These are phyloP conservation scores for Beauveria medogensis DNA, from an alignment of 2,329 filamentous ascomycete species.

Conservation along the genomic window DNA sequence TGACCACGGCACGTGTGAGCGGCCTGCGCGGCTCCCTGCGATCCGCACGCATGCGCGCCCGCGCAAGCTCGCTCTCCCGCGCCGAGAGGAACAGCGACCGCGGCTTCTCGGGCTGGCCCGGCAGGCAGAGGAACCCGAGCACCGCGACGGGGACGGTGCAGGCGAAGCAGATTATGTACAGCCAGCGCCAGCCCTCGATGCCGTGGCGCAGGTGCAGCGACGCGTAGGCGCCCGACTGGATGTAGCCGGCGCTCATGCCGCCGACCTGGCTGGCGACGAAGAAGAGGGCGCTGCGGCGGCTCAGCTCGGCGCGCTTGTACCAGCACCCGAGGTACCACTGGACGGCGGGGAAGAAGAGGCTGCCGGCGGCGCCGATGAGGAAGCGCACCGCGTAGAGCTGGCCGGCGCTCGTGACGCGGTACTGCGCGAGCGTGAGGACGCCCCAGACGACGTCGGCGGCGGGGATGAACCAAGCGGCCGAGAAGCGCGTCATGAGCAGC, in stretches of 20 bases:
- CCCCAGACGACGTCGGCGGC: conserved; percentile 23
- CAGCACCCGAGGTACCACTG: conserved; percentile 31
- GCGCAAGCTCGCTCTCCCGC: conserved; percentile 21
- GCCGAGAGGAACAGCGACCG: conserved; percentile 21
- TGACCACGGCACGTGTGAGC: conserved; percentile 19
- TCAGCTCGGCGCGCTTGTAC: conserved; percentile 34
- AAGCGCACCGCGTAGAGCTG: conserved; percentile 31
- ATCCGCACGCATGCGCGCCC: conserved; percentile 21
- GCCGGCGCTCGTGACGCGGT: conserved; percentile 22
- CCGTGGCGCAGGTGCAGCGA: conserved; percentile 28
- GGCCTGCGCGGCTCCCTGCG: conserved; percentile 21
- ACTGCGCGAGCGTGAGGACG: conserved; percentile 17
- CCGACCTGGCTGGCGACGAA: conserved; percentile 34
- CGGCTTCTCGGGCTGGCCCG: conserved; percentile 22
- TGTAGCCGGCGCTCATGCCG: conserved; percentile 35
- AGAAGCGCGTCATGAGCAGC: conserved; percentile 17
- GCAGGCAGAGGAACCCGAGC: conserved; percentile 24
- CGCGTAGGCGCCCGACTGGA: conserved; percentile 31
- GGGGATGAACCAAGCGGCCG: conserved; percentile 21
- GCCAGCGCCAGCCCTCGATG: conserved; percentile 35
- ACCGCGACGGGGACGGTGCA: conserved; percentile 24
- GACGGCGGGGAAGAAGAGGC: conserved; percentile 26
- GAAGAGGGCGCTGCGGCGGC: conserved; percentile 29
- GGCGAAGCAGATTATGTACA: conserved; percentile 36
- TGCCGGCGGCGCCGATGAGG: conserved; percentile 29